Base-by-base conservation (phyloP, 2,329 filamentous ascomycete genomes). In the Fusarium verrucosum region DNA sequence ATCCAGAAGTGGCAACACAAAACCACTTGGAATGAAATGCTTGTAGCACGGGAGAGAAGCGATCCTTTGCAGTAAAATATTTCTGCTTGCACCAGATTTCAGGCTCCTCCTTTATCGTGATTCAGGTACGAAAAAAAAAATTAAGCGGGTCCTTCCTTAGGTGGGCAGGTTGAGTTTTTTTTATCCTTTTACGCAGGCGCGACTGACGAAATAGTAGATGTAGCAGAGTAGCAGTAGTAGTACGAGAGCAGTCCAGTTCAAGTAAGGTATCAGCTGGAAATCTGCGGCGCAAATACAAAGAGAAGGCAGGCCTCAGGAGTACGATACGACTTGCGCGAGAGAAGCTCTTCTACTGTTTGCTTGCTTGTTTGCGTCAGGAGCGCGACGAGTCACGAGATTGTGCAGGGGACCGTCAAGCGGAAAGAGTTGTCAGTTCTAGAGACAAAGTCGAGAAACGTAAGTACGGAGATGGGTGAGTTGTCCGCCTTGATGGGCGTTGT, bases 311-410 rank as follows among this genome's bases (percentile, higher is more conserved):
- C 58, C 63, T 71, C 62, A 71, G 58, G 60, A 67, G 68, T 69
- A 70, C 62, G 65, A 54, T 66, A 69, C 55, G 65, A 58, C 62
- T 70, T 71, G 62, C 58, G 62, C 53, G 53, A 69, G 49, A 70
- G 58, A 62, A 65, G 53, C 55, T 65, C 69, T 72, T 72, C 70
- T 72, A 72, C 70, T 72, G 69, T 66, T 54, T 32, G 28, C 28
- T 56, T 42, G 38, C 44, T 61, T 69, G 63, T 44, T 61, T 69
- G 63, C 60, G 62, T 69, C 61, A 62, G 64, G 50, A 59, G 66
- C 67, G 62, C 69, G 66, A 69, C 66, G 52, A 68, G 69, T 71
- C 70, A 72, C 70, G 54, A 62, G 64, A 68, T 40, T 60, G 56
- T 53, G 64, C 56, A 62, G 66, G 58, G 53, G 28, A 66, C 35